These are phyloP conservation scores for Rhynchosporium secalis DNA, from an alignment of 2,329 filamentous ascomycete genomes.

Conservation along the genomic window DNA sequence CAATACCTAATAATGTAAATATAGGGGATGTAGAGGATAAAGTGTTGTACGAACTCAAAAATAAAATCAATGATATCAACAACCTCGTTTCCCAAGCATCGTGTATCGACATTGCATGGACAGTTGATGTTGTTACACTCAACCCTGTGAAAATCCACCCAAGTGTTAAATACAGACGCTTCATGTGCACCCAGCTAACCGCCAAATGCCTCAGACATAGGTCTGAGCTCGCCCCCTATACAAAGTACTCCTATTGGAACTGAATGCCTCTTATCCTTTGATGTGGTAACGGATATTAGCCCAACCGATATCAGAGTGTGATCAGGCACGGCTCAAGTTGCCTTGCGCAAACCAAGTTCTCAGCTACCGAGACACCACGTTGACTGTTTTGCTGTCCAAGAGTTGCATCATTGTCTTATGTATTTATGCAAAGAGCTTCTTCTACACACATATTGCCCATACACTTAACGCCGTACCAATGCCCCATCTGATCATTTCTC, in stretches of 20 bases:
- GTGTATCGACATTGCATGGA: not conserved
- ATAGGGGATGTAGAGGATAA: constrained; percentile 17
- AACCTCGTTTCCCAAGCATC: not conserved
- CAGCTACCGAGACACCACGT: not conserved
- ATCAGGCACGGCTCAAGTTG: not conserved
- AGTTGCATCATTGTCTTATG: constrained; percentile 17
- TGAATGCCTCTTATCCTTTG: too few relatives aligned
- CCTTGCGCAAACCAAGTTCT: not conserved
- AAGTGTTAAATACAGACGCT: not conserved
- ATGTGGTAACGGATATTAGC: too few relatives aligned
- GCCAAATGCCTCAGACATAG: not conserved
- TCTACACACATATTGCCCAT: constrained; percentile 19
- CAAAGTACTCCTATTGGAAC: not conserved
- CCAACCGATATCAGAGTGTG: too few relatives aligned
- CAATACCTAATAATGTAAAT: constrained; percentile 30
- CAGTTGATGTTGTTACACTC: not conserved
- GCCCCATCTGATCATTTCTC: constrained; percentile 11
- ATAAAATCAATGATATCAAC: not conserved
- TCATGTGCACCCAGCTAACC: not conserved
- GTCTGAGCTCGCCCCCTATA: not conserved
- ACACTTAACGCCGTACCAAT: constrained; percentile 23
- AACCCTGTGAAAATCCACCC: not conserved
- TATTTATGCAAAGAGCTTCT: constrained; percentile 17
- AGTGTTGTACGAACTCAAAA: not conserved
- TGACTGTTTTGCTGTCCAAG: constrained; percentile 4